These are phyloP conservation scores for Lecanosticta acicola DNA, from an alignment of 2,329 filamentous ascomycete genomes.

Conservation along the genomic window DNA sequence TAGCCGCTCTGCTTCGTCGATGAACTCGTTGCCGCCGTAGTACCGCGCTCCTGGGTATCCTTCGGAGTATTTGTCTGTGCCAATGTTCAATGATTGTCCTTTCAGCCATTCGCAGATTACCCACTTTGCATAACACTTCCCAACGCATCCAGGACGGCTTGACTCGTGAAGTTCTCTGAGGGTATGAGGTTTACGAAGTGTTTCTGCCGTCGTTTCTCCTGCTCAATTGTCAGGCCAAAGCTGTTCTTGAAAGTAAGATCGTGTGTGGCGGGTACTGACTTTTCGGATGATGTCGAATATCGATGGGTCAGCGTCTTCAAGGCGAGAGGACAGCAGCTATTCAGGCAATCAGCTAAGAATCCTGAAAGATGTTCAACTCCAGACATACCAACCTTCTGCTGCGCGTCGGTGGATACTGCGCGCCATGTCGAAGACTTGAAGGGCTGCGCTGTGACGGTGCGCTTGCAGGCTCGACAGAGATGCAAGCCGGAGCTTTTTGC, in stretches of 20 bases:
- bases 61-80: slow-evolving; percentile 87
- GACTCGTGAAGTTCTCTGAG: slow-evolving; percentile 92
- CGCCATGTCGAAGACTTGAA: slow-evolving; percentile 34
- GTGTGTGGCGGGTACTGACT: slow-evolving; percentile 49
- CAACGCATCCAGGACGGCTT: slow-evolving; percentile 83
- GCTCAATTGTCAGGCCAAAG: slow-evolving; percentile 11
- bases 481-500: slow-evolving; percentile 33
- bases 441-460: slow-evolving; percentile 27
- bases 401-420: slow-evolving; percentile 40
- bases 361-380: neutral
- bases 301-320: slow-evolving; percentile 78
- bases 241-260: slow-evolving; percentile 1
- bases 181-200: slow-evolving; percentile 98
- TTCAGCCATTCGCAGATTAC: slow-evolving; percentile 27
- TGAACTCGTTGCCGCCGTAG: slow-evolving; percentile 99
- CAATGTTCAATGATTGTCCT: slow-evolving; percentile 1
- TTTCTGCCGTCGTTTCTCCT: slow-evolving; percentile 95
- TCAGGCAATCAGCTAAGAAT: slow-evolving; percentile 9
- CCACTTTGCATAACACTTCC: slow-evolving; percentile 92
- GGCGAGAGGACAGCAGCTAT: slow-evolving; percentile 71
- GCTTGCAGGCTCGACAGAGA: slow-evolving; percentile 28
- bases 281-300: slow-evolving; percentile 88
- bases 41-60: slow-evolving; percentile 97
- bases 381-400: slow-evolving; percentile 41
- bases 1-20: slow-evolving; percentile 88